Evolutionary conservation across 805 yeast species (phyloP), one percentile per base, ranked within the genome.

Genomic region (Vanderwaltozyma yarrowii): DNA sequence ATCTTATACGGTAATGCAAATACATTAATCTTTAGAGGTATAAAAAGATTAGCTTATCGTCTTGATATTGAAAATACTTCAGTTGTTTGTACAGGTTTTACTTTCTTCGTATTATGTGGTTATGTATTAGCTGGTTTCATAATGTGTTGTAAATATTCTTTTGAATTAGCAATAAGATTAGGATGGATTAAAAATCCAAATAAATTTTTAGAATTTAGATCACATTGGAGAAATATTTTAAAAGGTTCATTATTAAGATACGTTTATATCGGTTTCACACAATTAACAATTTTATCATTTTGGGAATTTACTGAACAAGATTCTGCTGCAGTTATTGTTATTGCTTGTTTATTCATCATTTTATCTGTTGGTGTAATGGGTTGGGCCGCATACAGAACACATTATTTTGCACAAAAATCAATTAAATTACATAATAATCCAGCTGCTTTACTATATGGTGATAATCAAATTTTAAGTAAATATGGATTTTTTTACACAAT

Each of bases 401-500:
- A 68, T 39, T 48, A 58, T 30, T 76, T 76, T 56, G 96, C 94
- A 26, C 67, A 62, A 40, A 54, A 58, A 39, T 86, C 96, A 0
- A 64, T 76, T 32, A 52, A 58, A 21, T 60, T 67, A 35, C 78
- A 74, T 54, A 75, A 79, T 35, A 87, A 89, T 47, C 88, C 96
- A 0, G 95, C 95, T 15, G 94, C 89, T 34, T 61, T 85, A 41
- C 65, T 88, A 38, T 88, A 86, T 52, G 94, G 95, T 42, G 82
- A 88, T 52, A 68, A 77, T 33, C 62, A 65, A 21, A 70, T 85
- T 25, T 70, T 87, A 54, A 74, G 78, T 65, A 80, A 80, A 55
- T 87, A 80, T 55, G 96, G 96, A 0, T 88, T 80, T 62, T 74
- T 87, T 52, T 88, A 87, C 63, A 82, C 94, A 13, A 86, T 85